Evolutionary conservation across 768 basidiomycete species (phyloP), one percentile per base, ranked within the genome.

Genomic region (Macrolepiota albuminosa): DNA sequence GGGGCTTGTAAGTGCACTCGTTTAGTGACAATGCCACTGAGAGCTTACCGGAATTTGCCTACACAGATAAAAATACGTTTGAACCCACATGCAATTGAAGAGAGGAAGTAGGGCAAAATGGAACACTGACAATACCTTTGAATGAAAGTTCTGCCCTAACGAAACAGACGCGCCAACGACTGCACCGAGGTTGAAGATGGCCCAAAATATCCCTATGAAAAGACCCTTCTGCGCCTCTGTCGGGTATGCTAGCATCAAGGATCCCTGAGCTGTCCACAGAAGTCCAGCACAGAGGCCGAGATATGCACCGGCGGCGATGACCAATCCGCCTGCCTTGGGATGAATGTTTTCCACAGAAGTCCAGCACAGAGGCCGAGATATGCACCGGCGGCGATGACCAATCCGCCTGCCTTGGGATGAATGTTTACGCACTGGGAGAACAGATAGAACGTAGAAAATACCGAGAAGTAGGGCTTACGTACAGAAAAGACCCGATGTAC

Each of bases 261-360:
- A 86, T n/a, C 90, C 92, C 67, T 93, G 91, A 0, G 90, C 88
- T 0, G 90, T 87, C 91, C 91, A 93, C 8, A 93, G 74, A 47
- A 93, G 67, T 52, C 79, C 80, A 1, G 81, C 91, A 66, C 87
- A 89, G 52, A 91, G 62, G 18, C 91, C 91, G 18, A 92, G 84
- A 57, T 89, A 67, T 42, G 87, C 86, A 21, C 91, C 91, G 3
- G 89, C 79, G 18, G 76, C 82, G 63, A 93, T 83, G 47, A 89
- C 84, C 68, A 92, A 93, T 34, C 74, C 75, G 37, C 79, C 78
- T 9, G 84, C 83, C 24, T 75, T 67, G 8, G 80, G 77, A 64
- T 91, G 87, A 39, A 91, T 87, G 63, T 91, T 91, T 66, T 86
- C 74, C 11, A 93, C 8, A 93, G 74, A 47, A 93, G 67, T 52